A percentile compares a stretch with the other conserved stretches of the same genome.
These are phyloP conservation scores for Strobilomyces confusus DNA, from an alignment of 768 basidiomycete species.

Conservation along the genomic window DNA sequence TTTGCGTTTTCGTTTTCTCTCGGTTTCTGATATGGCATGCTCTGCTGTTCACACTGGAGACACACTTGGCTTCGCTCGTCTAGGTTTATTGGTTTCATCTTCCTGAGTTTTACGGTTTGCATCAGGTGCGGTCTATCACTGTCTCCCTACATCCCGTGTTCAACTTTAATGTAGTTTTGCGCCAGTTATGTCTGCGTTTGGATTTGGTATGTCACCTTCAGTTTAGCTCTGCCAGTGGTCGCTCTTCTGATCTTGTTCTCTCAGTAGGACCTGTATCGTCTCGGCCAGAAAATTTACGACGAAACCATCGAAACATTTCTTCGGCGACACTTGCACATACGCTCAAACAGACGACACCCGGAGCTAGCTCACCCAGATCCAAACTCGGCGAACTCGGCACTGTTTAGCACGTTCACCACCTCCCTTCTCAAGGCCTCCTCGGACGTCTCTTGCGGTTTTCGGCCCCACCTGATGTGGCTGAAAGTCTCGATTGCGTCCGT, in stretches of 20 bases:
- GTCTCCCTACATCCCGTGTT: not conserved
- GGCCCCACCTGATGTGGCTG: constrained; percentile 9
- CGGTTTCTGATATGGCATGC: constrained; percentile 3
- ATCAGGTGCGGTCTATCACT: constrained; percentile 1
- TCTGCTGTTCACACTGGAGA: not conserved
- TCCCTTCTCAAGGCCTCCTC: constrained; percentile 2
- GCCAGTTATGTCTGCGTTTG: not conserved
- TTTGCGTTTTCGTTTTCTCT: not conserved
- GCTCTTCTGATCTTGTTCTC: not conserved
- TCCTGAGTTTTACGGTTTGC: not conserved
- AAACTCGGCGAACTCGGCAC: constrained; percentile 6
- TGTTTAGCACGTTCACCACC: not conserved
- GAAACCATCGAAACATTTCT: not conserved
- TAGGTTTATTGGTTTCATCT: not conserved
- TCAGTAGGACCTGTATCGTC: constrained; percentile 3
- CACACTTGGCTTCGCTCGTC: not conserved
- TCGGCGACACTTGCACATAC: constrained; percentile 8
- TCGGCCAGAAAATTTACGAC: constrained; percentile 13
- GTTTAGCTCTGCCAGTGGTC: not conserved
- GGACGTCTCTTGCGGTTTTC: not conserved
- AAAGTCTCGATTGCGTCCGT: too few relatives aligned
- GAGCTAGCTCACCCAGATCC: constrained; percentile 10
- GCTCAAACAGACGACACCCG: constrained; percentile 11
- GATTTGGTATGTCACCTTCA: not conserved
- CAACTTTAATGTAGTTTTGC: not conserved